Percentiles rank a stretch among this genome's conserved stretches.
phyloP scores from a whole-genome alignment of 116 monocot genomes.

The Papilionanthe hybrid region DNA sequence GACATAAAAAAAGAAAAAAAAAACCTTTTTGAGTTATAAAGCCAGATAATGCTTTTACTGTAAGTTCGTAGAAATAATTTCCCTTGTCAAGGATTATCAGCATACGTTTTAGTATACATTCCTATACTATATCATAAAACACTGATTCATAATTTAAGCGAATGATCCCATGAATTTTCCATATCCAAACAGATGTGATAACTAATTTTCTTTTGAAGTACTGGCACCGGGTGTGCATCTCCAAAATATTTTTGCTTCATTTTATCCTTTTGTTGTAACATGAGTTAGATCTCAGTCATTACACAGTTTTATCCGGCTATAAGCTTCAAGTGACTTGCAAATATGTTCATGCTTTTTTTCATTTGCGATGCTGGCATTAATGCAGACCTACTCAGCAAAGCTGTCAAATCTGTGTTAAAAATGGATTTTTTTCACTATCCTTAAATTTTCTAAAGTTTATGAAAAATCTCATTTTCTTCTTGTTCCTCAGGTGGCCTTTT shows the following conservation, averaged over 20 bases:
- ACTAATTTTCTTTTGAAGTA: background rate
- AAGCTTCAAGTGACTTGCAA: conserved; percentile 1
- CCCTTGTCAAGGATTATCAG: background rate
- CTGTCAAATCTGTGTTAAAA: background rate
- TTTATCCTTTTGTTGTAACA: background rate
- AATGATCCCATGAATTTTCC: background rate
- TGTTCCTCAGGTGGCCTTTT: conserved; percentile 69
- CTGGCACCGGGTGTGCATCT: background rate
- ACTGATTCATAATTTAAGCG: background rate
- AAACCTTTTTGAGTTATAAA: background rate
- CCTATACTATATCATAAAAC: background rate
- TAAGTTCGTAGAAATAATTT: background rate
- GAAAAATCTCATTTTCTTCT: background rate
- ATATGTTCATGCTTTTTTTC: background rate
- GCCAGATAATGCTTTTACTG: background rate
- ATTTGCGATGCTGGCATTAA: background rate
- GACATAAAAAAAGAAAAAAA: too few relatives aligned
- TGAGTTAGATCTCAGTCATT: background rate
- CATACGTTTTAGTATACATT: background rate
- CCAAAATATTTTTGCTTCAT: background rate
- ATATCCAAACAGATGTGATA: background rate
- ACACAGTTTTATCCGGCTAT: background rate
- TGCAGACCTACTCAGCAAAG: background rate
- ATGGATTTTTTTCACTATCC: background rate
- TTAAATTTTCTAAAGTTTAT: background rate